Evolutionary conservation across 2,329 filamentous ascomycete genomes (phyloP), one percentile per base, ranked within the genome.

Genomic region (Venturia oleaginea): DNA sequence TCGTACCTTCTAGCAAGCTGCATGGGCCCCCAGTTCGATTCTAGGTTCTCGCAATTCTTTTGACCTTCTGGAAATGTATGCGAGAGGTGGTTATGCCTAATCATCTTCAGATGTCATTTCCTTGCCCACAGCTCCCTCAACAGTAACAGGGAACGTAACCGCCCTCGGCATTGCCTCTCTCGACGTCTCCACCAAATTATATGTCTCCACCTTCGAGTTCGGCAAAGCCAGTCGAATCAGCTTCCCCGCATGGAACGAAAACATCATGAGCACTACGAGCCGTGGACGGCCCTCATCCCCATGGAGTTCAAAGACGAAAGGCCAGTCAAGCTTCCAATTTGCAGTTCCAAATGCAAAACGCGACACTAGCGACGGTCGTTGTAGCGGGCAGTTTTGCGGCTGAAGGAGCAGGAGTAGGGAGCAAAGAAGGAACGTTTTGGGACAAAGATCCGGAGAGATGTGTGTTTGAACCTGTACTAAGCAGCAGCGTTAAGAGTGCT

Each of bases 371-470:
- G n/a, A 62, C 19, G 10, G n/a, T 54, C 4, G 61, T 62, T 24
- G 42, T 24, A 15, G 61, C 40, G 15, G 61, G 42, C 40, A 24
- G 42, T 1, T 42, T n/a, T 10, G 40, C 42, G 6, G 40, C 43
- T 32, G 40, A 48, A n/a, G 40, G n/a, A 3, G 4, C 32, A 8
- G n/a, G n/a, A 3, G 4, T 30, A 8, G n/a, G n/a, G 6, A 42
- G 24, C 17, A 48, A 48, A 37, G 61, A 54, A 27, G 60, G 61
- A 48, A 54, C 61, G 42, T 5, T 62, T 24, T 62, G 30, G 38
- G 61, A 11, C 61, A 62, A 51, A 27, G 61, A 62, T 43, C 40
- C 46, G 15, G 61, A 62, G n/a, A 24, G 61, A 24, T 62, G 54
- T 43, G 42, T 62, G 42, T 24, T 62, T 30, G 42, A 54, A 32